Evolutionary conservation across 2,329 filamentous ascomycete species (phyloP), one percentile per base, ranked within the genome.

Genomic region (Plenodomus biglobosus): DNA sequence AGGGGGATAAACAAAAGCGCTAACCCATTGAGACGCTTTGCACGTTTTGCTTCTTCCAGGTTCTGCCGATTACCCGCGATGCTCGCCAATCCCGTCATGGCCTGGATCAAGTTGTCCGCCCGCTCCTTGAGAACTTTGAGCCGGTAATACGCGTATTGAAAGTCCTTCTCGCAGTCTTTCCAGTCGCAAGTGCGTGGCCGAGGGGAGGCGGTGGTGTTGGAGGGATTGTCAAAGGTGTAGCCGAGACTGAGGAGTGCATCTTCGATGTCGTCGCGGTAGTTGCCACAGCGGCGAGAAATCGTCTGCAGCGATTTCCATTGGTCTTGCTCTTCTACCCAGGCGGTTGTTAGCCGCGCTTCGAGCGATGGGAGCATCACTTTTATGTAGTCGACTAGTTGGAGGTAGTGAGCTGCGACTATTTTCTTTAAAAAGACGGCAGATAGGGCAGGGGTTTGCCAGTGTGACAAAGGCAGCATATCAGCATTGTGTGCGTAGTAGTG

Each of bases 251-350:
- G 56, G 2, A 69, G 48, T 2, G 61, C 61, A 32, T 70, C 66
- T 48, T 69, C 66, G 13, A 70, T 59, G 17, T 70, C 66, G 24
- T 70, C 66, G n/a, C 65, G 53, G 17, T 68, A 69, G 43, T 70
- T 69, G 7, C 68, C 65, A 24, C 66, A 70, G 8, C 68, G 64
- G 1, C 66, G 64, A 5, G 59, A 66, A 6, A 68, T 68, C 16
- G 62, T 69, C 36, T 66, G 64, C 0, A 69, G 53, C 10, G 48
- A 58, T 24, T 64, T 66, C 66, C 68, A 70, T 48, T 70, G 68
- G 20, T 68, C 65, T 46, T 68, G 59, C 19, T 70, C 66, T 22
- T 69, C 59, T 0, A 64, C 58, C 66, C 67, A 69, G 1, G 60
- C 65, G 0, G 65, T 68, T 2, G 63, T 62, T 1, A 70, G 47